These are phyloP conservation scores for Amphichorda felina DNA, from an alignment of 2,329 filamentous ascomycete genomes.

Conservation along the genomic window DNA sequence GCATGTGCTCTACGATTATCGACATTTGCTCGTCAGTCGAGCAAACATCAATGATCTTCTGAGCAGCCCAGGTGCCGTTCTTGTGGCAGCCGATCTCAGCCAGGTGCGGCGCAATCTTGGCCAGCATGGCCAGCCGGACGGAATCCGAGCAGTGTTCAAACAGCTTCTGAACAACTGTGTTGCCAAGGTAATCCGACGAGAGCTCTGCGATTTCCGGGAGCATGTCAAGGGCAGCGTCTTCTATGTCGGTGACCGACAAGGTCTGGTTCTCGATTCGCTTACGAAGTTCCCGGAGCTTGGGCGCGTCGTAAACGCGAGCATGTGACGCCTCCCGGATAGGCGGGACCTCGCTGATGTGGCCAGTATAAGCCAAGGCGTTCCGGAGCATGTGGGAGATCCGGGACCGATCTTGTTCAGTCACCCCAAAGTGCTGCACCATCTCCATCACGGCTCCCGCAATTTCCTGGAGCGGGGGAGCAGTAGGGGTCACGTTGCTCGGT, in stretches of 20 bases:
- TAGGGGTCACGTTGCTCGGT: constrained; percentile 30
- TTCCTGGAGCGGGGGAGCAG: constrained; percentile 64
- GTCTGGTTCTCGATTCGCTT: constrained; percentile 97
- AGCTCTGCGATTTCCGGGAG: constrained; percentile 92
- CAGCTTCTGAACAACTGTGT: constrained; percentile 98
- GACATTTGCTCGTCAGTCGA: constrained; percentile 74
- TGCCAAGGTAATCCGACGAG: constrained; percentile 90
- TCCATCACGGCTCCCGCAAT: constrained; percentile 72
- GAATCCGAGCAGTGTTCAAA: constrained; percentile 93
- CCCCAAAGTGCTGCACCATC: constrained; percentile 84
- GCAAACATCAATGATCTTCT: constrained; percentile 95
- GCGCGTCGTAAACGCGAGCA: constrained; percentile 82
- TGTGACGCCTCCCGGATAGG: constrained; percentile 79
- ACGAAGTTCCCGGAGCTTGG: constrained; percentile 86
- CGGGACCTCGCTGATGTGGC: constrained; percentile 76
- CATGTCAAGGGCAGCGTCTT: constrained; percentile 87
- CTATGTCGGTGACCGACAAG: constrained; percentile 75
- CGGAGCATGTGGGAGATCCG: constrained; percentile 66
- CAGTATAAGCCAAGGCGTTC: constrained; percentile 60
- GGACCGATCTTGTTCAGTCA: constrained; percentile 63
- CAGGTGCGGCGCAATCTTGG: constrained; percentile 78
- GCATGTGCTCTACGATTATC: constrained; percentile 73
- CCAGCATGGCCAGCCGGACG: constrained; percentile 69
- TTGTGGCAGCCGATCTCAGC: constrained; percentile 97
- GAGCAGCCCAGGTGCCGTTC: constrained; percentile 97